phyloP scores from a whole-genome alignment of 768 basidiomycete genomes.

The Dentipellis sp. region DNA sequence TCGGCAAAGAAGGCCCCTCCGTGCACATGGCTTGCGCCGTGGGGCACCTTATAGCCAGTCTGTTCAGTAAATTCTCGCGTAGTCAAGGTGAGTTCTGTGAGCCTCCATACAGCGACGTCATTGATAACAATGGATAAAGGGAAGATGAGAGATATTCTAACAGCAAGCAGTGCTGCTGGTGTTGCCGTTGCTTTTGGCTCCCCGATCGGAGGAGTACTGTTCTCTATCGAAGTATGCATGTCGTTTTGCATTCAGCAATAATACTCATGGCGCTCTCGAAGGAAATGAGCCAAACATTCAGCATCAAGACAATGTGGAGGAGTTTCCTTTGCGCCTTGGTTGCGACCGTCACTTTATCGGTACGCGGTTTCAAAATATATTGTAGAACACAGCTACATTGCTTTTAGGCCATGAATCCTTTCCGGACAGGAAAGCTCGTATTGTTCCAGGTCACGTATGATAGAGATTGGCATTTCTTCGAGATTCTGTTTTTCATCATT shows the following conservation, averaged over 20 bases:
- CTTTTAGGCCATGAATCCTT: slow-evolving; percentile 90
- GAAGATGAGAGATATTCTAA: slow-evolving; percentile 85
- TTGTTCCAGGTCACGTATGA: slow-evolving; percentile 97
- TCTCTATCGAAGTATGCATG: slow-evolving; percentile 83
- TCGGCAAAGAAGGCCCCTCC: slow-evolving; percentile 97
- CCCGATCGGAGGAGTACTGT: slow-evolving; percentile 94
- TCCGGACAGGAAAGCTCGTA: slow-evolving; percentile 94
- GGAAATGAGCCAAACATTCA: slow-evolving; percentile 99
- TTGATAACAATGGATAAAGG: slow-evolving; percentile 26
- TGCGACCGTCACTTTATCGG: slow-evolving; percentile 92
- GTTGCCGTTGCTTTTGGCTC: slow-evolving; percentile 98
- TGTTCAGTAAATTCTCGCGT: slow-evolving; percentile 72
- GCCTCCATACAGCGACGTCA: neutral
- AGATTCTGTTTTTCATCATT: slow-evolving; percentile 92
- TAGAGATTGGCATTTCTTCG: slow-evolving; percentile 98
- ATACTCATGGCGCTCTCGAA: slow-evolving; percentile 22
- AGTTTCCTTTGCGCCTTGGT: slow-evolving; percentile 97
- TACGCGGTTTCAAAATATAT: slow-evolving; percentile 30
- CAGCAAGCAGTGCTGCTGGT: slow-evolving; percentile 93
- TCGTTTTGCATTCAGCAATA: neutral
- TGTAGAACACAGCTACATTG: too few species aligned
- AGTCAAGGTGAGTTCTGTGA: slow-evolving; percentile 63
- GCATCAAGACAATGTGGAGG: slow-evolving; percentile 97
- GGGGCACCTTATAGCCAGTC: slow-evolving; percentile 80
- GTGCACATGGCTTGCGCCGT: slow-evolving; percentile 96